Evolutionary conservation across 2,329 filamentous ascomycete species (phyloP).

Genomic region (Xylaria sp.): DNA sequence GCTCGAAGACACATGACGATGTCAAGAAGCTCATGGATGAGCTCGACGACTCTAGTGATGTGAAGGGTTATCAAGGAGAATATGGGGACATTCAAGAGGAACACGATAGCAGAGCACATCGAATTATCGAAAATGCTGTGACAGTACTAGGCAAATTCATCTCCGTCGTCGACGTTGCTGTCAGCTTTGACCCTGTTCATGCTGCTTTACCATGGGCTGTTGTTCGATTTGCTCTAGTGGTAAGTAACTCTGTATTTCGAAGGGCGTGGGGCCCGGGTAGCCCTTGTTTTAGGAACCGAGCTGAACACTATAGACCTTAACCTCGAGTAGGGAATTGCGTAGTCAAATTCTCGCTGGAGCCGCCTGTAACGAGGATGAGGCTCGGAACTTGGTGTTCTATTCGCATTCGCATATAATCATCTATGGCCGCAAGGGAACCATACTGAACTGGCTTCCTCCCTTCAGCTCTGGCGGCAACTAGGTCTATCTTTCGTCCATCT

Average conservation of each 20-base stretch:
- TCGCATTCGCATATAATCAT: no score
- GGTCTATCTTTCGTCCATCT: no score
- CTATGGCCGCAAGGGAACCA: no score
- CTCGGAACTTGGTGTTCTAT: no score
- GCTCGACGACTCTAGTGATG: background rate
- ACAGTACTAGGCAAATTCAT: background rate
- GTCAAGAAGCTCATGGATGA: background rate
- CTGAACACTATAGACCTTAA: background rate
- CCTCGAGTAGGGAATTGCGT: background rate
- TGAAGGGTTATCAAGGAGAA: constrained; percentile 1
- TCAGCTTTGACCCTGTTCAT: constrained; percentile 27
- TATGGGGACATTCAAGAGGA: background rate
- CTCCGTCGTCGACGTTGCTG: constrained; percentile 16
- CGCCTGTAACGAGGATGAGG: no score
- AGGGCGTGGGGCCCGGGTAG: no score
- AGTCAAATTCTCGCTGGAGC: constrained; percentile 16
- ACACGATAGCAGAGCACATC: background rate
- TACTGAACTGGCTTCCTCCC: no score
- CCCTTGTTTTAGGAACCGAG: background rate
- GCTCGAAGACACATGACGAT: background rate
- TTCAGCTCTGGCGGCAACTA: no score
- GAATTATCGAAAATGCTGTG: constrained; percentile 3
- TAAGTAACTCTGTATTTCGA: background rate
- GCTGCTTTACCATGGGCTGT: constrained; percentile 30
- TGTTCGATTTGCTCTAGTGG: constrained; percentile 18